Conservation (phyloP, 164 flowering plant species). For the Annona squamosa region DNA sequence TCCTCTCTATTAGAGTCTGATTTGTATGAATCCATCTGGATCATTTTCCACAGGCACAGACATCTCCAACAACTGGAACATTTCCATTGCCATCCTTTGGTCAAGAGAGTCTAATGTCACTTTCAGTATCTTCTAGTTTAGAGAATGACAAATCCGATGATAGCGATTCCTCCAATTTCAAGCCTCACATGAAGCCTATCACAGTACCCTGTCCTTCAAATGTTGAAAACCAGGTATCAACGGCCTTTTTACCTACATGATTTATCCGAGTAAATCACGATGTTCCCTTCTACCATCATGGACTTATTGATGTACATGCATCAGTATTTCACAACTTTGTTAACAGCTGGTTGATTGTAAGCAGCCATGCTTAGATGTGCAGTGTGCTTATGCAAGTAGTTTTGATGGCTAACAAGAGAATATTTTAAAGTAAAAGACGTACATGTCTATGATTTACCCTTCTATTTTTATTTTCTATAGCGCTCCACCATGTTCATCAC, state of each 20-base stretch:
- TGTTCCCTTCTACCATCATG: neutral
- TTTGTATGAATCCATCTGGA: neutral
- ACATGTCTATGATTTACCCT: too few relatives aligned
- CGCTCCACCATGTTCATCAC: too few relatives aligned
- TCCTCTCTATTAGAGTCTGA: neutral
- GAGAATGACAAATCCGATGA: slow-evolving; percentile 21
- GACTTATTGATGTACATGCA: neutral
- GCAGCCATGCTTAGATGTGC: too few relatives aligned
- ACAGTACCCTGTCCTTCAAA: slow-evolving; percentile 18
- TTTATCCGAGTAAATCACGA: neutral
- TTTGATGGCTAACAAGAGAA: too few relatives aligned
- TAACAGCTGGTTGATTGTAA: too few relatives aligned
- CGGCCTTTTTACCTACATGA: neutral
- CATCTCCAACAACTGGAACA: slow-evolving; percentile 75
- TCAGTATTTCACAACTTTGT: too few relatives aligned
- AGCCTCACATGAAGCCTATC: slow-evolving; percentile 17
- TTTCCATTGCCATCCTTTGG: slow-evolving; percentile 25
- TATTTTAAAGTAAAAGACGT: too few relatives aligned
- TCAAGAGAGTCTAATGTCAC: slow-evolving; percentile 22
- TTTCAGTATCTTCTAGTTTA: slow-evolving; percentile 13
- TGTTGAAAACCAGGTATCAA: slow-evolving; percentile 33
- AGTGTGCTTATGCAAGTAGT: too few relatives aligned
- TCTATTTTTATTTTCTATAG: too few relatives aligned
- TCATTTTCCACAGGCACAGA: slow-evolving; percentile 22
- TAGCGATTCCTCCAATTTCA: slow-evolving; percentile 29